A percentile compares a stretch with the other conserved stretches of the same genome.
phyloP scores from a whole-genome alignment of 192 early-diverging fungal species.

The Paraglomus brasilianum region DNA sequence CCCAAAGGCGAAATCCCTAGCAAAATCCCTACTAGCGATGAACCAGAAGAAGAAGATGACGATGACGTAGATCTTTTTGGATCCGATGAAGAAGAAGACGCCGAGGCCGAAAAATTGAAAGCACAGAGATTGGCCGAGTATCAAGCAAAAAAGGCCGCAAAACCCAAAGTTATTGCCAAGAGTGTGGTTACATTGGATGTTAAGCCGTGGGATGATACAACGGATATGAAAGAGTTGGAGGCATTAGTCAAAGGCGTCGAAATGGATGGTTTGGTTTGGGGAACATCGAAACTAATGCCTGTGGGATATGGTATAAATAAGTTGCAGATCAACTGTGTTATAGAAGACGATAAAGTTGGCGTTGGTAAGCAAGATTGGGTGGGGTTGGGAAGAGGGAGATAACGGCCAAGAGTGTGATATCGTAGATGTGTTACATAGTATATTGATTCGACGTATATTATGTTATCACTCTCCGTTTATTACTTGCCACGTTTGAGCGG shows the following conservation, averaged over 20 bases:
- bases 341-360: conserved; percentile 89
- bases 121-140: conserved; percentile 88
- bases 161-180: conserved; percentile 87
- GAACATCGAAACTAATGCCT: conserved; percentile 71
- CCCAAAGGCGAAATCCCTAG: no score
- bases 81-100: conserved; percentile 91
- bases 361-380: conserved; percentile 32
- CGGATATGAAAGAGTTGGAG: conserved; percentile 78
- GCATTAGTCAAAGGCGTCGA: conserved; percentile 66
- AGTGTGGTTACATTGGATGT: conserved; percentile 89
- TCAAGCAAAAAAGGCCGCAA: conserved; percentile 86
- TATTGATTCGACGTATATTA: no score
- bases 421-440: no score
- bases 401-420: no score
- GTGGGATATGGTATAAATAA: conserved; percentile 97
- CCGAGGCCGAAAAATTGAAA: conserved; percentile 85
- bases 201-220: conserved; percentile 99
- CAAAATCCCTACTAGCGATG: conserved; percentile 51
- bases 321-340: conserved; percentile 88
- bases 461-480: no score
- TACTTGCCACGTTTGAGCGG: background rate
- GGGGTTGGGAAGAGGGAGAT: no score
- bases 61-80: conserved; percentile 96
- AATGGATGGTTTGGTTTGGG: conserved; percentile 93
- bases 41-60: conserved; percentile 77